A percentile compares a stretch with the other conserved stretches of the same genome.
Conservation (phyloP, 305 asterid genomes). For the Euphrasia arctica region DNA sequence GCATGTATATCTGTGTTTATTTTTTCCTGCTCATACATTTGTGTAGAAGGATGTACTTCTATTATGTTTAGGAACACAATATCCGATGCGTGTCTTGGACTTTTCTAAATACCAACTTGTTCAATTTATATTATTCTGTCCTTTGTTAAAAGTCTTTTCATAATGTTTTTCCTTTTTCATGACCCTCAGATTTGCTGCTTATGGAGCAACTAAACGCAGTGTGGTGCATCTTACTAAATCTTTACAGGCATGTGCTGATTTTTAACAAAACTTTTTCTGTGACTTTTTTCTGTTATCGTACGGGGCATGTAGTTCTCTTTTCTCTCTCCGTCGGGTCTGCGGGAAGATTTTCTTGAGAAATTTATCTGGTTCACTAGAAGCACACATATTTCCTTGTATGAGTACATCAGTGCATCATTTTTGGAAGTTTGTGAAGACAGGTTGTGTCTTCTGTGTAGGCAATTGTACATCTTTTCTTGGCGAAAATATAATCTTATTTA, state of each 20-base stretch:
- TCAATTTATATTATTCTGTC: conserved; percentile 3
- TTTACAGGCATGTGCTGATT: conserved; percentile 64
- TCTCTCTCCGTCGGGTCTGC: too few species aligned
- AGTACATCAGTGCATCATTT: neutral
- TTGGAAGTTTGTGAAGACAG: neutral
- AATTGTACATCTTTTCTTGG: neutral
- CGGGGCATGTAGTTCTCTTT: neutral
- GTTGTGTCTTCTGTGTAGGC: neutral
- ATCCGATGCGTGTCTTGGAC: conserved; percentile 14
- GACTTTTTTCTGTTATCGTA: conserved; percentile 4
- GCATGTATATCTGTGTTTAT: neutral
- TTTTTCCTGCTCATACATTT: conserved; percentile 1
- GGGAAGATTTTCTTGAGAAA: too few species aligned
- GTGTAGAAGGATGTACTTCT: conserved; percentile 14
- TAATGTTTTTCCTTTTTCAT: conserved; percentile 21
- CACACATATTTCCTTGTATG: too few species aligned
- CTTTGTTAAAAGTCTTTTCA: conserved; percentile 4
- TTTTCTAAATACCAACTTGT: conserved; percentile 5
- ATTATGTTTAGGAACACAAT: conserved; percentile 6
- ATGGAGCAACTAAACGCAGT: conserved; percentile 98
- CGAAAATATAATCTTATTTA: neutral
- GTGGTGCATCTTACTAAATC: conserved; percentile 98
- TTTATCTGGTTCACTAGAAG: too few species aligned
- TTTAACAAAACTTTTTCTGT: neutral
- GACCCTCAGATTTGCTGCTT: conserved; percentile 85